These are phyloP conservation scores for Thalassiosira ordinaria DNA, from an alignment of 352 stramenopile genomes.

Conservation along the genomic window DNA sequence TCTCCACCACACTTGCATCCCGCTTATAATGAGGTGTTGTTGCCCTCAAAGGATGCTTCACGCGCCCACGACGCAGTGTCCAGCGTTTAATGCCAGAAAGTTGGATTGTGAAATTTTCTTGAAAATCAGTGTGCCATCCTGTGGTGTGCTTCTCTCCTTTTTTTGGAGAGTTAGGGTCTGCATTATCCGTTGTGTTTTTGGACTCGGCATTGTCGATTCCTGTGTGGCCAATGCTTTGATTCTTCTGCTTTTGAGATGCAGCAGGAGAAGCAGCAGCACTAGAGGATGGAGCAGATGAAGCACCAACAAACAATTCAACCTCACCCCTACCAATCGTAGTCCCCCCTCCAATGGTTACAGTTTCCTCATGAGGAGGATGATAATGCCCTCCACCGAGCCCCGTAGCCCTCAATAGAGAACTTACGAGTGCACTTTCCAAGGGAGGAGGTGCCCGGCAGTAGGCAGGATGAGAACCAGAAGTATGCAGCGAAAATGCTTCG, in stretches of 20 bases:
- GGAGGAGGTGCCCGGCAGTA: constrained; percentile 85
- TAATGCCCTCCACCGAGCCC: constrained; percentile 86
- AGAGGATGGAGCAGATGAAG: constrained; percentile 20
- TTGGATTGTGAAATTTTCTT: constrained; percentile 90
- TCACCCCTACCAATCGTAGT: constrained; percentile 80
- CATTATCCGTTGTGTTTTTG: background rate
- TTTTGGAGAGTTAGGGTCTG: background rate
- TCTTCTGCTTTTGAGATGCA: no score
- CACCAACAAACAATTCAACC: constrained; percentile 87
- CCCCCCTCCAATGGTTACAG: constrained; percentile 22
- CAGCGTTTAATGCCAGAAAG: constrained; percentile 85
- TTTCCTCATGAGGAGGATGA: constrained; percentile 60
- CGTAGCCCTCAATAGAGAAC: constrained; percentile 69
- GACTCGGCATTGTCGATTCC: no score
- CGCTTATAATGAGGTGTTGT: constrained; percentile 87
- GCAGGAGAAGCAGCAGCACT: background rate
- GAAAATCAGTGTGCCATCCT: constrained; percentile 88
- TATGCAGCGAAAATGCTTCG: constrained; percentile 70
- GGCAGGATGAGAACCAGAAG: constrained; percentile 70
- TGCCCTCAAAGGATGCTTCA: constrained; percentile 78
- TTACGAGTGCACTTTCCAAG: constrained; percentile 81
- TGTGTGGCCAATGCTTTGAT: no score
- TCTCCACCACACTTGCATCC: constrained; percentile 76
- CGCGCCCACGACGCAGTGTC: constrained; percentile 77
- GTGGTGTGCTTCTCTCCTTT: constrained; percentile 67